phyloP scores from a whole-genome alignment of 1,139 yeast species.

The Pichia sp. region DNA sequence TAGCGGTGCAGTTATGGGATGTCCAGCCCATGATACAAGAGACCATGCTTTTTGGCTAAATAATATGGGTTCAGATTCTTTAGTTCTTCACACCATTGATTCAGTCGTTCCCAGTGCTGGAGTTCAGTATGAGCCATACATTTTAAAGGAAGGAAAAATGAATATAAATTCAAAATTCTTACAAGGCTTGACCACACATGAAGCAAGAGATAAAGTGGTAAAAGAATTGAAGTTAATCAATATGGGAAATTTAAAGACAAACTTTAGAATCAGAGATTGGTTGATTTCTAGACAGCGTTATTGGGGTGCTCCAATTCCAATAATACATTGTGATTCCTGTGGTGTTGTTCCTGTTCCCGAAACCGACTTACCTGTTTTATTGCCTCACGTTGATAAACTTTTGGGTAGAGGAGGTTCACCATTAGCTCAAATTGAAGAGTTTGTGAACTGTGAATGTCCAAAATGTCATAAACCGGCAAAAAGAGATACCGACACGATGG shows the following conservation, averaged over 20 bases:
- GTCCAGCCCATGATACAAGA: conserved; percentile 87
- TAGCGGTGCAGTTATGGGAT: conserved; percentile 94
- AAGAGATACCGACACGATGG: conserved; percentile 97
- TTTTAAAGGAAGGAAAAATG: conserved; percentile 47
- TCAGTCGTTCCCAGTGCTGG: conserved; percentile 23
- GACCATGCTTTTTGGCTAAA: conserved; percentile 74
- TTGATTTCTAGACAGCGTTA: conserved; percentile 87
- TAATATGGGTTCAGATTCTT: conserved; percentile 43
- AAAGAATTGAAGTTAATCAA: conserved; percentile 34
- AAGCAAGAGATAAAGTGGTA: conserved; percentile 49
- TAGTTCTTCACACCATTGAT: conserved; percentile 41
- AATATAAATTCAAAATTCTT: conserved; percentile 45
- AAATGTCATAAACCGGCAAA: conserved; percentile 67
- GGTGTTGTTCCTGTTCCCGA: conserved; percentile 92
- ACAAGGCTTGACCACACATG: conserved; percentile 41
- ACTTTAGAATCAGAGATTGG: conserved; percentile 82
- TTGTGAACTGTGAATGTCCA: conserved; percentile 73
- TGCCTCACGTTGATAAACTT: conserved; percentile 54
- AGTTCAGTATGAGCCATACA: conserved; percentile 45
- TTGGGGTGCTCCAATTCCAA: conserved; percentile 99
- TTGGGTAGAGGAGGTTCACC: conserved; percentile 64
- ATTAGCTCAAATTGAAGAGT: conserved; percentile 58
- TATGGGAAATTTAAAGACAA: conserved; percentile 45
- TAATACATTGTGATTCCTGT: conserved; percentile 75
- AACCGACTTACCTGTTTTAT: conserved; percentile 67